Percentiles rank a stretch among this genome's conserved stretches.
These are phyloP conservation scores for Leccinum fibrillosum DNA, from an alignment of 768 basidiomycete genomes.

Conservation along the genomic window DNA sequence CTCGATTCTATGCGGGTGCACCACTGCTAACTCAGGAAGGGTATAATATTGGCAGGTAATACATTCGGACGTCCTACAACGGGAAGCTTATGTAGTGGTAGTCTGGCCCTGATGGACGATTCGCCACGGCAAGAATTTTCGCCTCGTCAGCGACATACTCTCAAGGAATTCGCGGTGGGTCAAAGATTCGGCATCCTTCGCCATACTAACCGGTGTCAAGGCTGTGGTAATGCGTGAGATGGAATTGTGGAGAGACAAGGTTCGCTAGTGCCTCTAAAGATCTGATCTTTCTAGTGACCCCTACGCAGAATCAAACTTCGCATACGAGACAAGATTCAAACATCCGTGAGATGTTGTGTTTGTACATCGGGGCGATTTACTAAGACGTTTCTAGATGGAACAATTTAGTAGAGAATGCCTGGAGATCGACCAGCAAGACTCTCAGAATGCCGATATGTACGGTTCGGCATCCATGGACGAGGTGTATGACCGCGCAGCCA, in stretches of 20 bases:
- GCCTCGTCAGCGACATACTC: conserved; percentile 83
- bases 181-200: not conserved
- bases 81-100: conserved; percentile 25
- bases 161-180: conserved; percentile 86
- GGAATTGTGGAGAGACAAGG: conserved; percentile 95
- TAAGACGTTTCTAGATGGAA: conserved; percentile 65
- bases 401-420: conserved; percentile 93
- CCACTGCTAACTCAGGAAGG: conserved; percentile 88
- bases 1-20: conserved; percentile 91
- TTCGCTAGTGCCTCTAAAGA: conserved; percentile 21
- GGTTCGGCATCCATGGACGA: conserved; percentile 65
- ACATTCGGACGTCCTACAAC: conserved; percentile 7
- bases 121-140: conserved; percentile 80
- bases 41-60: conserved; percentile 81
- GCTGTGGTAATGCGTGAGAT: conserved; percentile 93
- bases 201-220: conserved; percentile 23
- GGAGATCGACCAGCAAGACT: conserved; percentile 67
- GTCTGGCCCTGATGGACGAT: conserved; percentile 83
- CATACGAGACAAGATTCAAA: conserved; percentile 89
- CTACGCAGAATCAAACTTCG: conserved; percentile 73
- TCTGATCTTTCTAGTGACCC: not conserved
- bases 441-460: conserved; percentile 22
- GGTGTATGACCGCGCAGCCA: conserved; percentile 88
- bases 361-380: not conserved
- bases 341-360: conserved; percentile 51